phyloP scores from a whole-genome alignment of 1,284 basidiomycete species.

The Pyrrhoderma lamaoense region DNA sequence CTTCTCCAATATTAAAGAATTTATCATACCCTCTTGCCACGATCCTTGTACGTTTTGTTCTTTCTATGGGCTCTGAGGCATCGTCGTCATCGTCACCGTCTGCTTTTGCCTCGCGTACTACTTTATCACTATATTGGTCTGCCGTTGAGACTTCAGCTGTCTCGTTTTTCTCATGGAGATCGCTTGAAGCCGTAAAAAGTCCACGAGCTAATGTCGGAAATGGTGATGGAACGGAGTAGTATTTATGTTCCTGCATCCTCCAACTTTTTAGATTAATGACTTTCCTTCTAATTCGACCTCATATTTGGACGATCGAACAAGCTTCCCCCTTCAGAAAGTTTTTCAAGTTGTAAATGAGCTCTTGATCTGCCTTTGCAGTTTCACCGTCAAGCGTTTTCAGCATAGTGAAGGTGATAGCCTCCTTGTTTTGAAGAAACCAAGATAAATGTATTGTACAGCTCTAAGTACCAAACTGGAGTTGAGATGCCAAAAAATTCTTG shows the following conservation, averaged over 20 bases:
- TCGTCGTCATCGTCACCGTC: too few species aligned
- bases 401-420: too few species aligned
- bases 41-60: slow-evolving; percentile 52
- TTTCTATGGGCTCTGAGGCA: not conserved
- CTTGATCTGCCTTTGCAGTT: slow-evolving; percentile 36
- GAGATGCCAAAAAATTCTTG: too few species aligned
- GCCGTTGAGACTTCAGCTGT: too few species aligned
- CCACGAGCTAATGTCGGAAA: slow-evolving; percentile 91
- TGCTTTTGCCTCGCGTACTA: too few species aligned
- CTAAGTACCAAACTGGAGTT: too few species aligned
- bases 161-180: slow-evolving; percentile 23
- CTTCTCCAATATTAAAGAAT: slow-evolving; percentile 97
- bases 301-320: slow-evolving; percentile 52
- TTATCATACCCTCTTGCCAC: slow-evolving; percentile 95
- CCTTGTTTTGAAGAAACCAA: too few species aligned
- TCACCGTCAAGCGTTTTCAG: too few species aligned
- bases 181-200: slow-evolving; percentile 60
- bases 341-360: slow-evolving; percentile 48
- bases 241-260: slow-evolving; percentile 96
- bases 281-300: slow-evolving; percentile 44
- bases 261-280: slow-evolving; percentile 64
- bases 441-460: too few species aligned
- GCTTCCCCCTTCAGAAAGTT: slow-evolving; percentile 48
- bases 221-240: slow-evolving; percentile 80
- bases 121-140: too few species aligned